Base-by-base conservation (phyloP, 306 rosid genomes). In the Vigna hirtella region DNA sequence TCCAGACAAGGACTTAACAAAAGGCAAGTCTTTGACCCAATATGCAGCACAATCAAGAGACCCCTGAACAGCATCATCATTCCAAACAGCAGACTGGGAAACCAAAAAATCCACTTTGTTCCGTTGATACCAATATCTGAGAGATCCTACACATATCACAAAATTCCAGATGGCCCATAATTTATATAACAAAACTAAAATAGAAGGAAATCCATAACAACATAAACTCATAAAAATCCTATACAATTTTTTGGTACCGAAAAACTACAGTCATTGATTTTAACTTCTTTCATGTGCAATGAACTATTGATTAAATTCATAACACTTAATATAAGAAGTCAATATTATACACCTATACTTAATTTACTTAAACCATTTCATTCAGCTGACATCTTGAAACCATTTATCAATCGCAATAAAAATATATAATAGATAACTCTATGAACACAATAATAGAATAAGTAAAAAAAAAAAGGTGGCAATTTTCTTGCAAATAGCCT, bases 1-100 rank as follows among this genome's bases (percentile, higher is more conserved):
- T 17, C 99, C 99, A 67, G 97, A 95, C 77, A 95, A 73, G 48
- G 99, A 91, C 88, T 86, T 88, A 17, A 95, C 88, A 73, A 87
- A 95, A 67, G 98, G 97, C 83, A 87, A 88, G 69, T 73, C 91
- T 77, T 86, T 88, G 74, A 86, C 97, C 99, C 96, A 95, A 81
- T 86, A 85, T 67, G 96, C 84, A 61, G 97, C 93, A 72, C 90
- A 65, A 9, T 93, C 93, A 76, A 95, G 94, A 83, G 97, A 93
- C 81, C 86, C 90, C 45, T 71, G 61, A 79, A 91, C 85, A 61
- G 96, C 94, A 85, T 91, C 96, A 61, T 91, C 98, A 72, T 89
- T 86, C 97, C 98, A 95, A 75, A 89, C 90, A 77, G 97, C 96
- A 73, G 91, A 92, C 20, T 88, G 68, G 28, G 97, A 87, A 11